Conservation (phyloP, 2,329 filamentous ascomycete genomes). For the Aureobasidium leucospermi region DNA sequence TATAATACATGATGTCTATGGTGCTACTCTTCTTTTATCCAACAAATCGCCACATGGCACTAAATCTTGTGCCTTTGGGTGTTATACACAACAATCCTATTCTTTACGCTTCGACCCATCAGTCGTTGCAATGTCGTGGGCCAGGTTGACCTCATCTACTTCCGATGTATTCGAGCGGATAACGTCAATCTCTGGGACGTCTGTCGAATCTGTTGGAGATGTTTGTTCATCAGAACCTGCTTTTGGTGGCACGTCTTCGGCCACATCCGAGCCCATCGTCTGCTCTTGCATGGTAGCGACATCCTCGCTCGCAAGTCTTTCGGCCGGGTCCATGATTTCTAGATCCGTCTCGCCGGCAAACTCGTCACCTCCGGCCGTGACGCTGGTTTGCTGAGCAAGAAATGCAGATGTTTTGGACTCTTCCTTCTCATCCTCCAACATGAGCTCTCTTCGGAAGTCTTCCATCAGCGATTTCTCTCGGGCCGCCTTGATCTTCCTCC, state of each 20-base stretch:
- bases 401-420: slow-evolving; percentile 12
- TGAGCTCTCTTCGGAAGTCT: slow-evolving; percentile 14
- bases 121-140: not conserved
- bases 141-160: not conserved
- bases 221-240: slow-evolving; percentile 14
- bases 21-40: not conserved
- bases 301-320: slow-evolving; percentile 1
- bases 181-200: too few species aligned
- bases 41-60: too few species aligned
- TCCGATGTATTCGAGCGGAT: not conserved
- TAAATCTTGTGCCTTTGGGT: too few species aligned
- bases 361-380: slow-evolving; percentile 22
- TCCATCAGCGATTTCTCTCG: slow-evolving; percentile 23
- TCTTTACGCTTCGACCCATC: not conserved
- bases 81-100: not conserved
- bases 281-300: slow-evolving; percentile 13
- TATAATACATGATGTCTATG: slow-evolving; percentile 10
- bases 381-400: slow-evolving; percentile 18
- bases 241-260: slow-evolving; percentile 5
- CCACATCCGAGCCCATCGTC: not conserved
- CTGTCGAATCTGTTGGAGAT: slow-evolving; percentile 3
- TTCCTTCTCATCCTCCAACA: slow-evolving; percentile 11
- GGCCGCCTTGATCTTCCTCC: slow-evolving; percentile 22
- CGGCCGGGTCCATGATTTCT: slow-evolving; percentile 18
- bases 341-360: slow-evolving; percentile 25